phyloP scores from a whole-genome alignment of 176 grass and related monocot genomes.

The Tuctoria greenei region DNA sequence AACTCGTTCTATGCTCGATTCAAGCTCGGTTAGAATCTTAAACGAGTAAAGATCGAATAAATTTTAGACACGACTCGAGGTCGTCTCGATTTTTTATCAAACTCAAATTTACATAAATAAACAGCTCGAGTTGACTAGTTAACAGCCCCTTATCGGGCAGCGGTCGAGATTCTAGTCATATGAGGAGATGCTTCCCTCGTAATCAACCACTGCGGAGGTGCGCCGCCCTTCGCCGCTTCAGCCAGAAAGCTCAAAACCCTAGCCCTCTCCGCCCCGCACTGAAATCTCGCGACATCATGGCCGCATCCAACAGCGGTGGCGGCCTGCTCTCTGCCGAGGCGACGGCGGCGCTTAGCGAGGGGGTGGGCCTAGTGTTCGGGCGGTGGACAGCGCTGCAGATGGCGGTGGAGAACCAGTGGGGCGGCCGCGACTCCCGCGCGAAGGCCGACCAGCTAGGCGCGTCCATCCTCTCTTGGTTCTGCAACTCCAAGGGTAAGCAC shows the following conservation, averaged over 20 bases:
- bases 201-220: too few relatives aligned
- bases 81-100: too few relatives aligned
- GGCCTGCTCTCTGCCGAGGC: conserved; percentile 46
- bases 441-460: conserved; percentile 62
- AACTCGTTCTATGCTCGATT: too few relatives aligned
- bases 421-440: conserved; percentile 58
- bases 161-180: too few relatives aligned
- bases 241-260: conserved; percentile 11
- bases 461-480: conserved; percentile 66
- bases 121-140: too few relatives aligned
- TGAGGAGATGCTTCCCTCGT: too few relatives aligned
- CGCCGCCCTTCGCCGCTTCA: too few relatives aligned
- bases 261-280: not conserved
- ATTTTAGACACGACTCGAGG: too few relatives aligned
- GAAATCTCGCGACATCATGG: conserved; percentile 31
- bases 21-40: too few relatives aligned
- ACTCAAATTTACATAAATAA: too few relatives aligned
- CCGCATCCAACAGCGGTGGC: conserved; percentile 31
- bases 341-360: conserved; percentile 45
- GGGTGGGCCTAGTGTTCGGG: conserved; percentile 56
- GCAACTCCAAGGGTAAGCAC: conserved; percentile 50
- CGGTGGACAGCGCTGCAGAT: conserved; percentile 87
- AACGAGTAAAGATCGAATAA: too few relatives aligned
- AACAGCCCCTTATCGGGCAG: too few relatives aligned
- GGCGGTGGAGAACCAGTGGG: conserved; percentile 83